Percentiles rank a stretch among this genome's conserved stretches.
Evolutionary conservation across 2,329 filamentous ascomycete species (phyloP).

Genomic region (Purpureocillium lavendulum): DNA sequence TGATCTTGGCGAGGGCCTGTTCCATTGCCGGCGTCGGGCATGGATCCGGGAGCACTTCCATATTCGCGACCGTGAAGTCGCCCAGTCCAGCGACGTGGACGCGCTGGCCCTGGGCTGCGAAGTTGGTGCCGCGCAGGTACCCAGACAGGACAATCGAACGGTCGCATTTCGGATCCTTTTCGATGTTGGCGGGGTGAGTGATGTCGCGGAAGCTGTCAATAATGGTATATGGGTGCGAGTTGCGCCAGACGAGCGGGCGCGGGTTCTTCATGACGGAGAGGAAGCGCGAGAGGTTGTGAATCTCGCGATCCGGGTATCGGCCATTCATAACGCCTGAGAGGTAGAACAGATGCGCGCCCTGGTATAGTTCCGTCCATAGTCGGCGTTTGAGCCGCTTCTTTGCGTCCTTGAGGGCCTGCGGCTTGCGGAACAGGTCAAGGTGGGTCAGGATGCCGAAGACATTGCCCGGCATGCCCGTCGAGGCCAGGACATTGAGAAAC

Average conservation of each 20-base stretch:
- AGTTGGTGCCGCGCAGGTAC: constrained; percentile 91
- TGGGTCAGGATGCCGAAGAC: constrained; percentile 97
- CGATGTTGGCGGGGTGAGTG: constrained; percentile 85
- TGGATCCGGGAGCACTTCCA: constrained; percentile 85
- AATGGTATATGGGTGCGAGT: constrained; percentile 88
- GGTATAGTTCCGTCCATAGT: constrained; percentile 95
- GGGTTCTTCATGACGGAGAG: constrained; percentile 99
- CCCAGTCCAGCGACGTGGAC: constrained; percentile 91
- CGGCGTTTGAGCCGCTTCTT: constrained; percentile 96
- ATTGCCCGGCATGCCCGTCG: constrained; percentile 96
- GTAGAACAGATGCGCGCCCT: constrained; percentile 95
- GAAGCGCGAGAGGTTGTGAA: constrained; percentile 92
- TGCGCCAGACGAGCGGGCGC: constrained; percentile 90
- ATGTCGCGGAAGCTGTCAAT: constrained; percentile 94
- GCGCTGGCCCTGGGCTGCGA: constrained; percentile 73
- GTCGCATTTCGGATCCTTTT: constrained; percentile 83
- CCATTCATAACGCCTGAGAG: constrained; percentile 95
- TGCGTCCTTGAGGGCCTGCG: constrained; percentile 80
- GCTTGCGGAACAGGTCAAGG: constrained; percentile 90
- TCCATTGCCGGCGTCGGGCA: constrained; percentile 92
- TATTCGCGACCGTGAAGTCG: constrained; percentile 73
- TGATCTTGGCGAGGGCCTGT: constrained; percentile 74
- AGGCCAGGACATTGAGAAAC: constrained; percentile 87
- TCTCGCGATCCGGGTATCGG: constrained; percentile 89
- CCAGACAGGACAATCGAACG: constrained; percentile 86